phyloP scores from a whole-genome alignment of 768 basidiomycete species.

The Fomitopsis serialis region DNA sequence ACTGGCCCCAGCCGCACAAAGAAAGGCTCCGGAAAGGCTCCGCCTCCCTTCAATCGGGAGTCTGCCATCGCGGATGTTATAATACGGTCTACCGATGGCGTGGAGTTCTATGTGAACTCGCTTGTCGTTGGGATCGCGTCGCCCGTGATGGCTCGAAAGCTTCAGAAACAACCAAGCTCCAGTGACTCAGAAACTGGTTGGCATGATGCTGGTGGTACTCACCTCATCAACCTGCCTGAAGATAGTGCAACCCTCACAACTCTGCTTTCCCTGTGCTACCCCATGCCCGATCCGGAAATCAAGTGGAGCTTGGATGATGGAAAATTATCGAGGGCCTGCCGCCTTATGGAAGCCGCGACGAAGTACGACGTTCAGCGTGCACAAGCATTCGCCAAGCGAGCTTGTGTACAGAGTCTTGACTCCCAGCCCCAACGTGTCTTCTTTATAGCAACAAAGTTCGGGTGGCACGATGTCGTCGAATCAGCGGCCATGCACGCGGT shows the following conservation, averaged over 20 bases:
- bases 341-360: constrained; percentile 17
- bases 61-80: neutral
- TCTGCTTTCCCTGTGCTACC: constrained; percentile 17
- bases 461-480: constrained; percentile 12
- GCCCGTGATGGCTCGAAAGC: no score
- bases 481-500: constrained; percentile 5
- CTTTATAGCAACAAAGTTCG: constrained; percentile 10
- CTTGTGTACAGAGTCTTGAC: neutral
- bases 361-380: constrained; percentile 18
- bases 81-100: constrained; percentile 27
- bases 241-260: constrained; percentile 9
- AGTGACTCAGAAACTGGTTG: no score
- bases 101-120: constrained; percentile 47
- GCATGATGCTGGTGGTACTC: no score
- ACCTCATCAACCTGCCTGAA: constrained; percentile 52
- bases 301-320: constrained; percentile 2
- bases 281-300: constrained; percentile 5
- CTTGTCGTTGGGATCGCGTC: constrained; percentile 47
- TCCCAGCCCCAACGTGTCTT: constrained; percentile 8
- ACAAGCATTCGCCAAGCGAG: constrained; percentile 2
- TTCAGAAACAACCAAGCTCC: no score
- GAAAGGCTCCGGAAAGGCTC: no score
- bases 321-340: no score
- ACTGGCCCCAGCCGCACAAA: no score
- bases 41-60: no score